Percentiles rank a stretch among this genome's conserved stretches.
These are phyloP conservation scores for Wickerhamomyces bovis DNA, from an alignment of 805 yeast species.

Conservation along the genomic window DNA sequence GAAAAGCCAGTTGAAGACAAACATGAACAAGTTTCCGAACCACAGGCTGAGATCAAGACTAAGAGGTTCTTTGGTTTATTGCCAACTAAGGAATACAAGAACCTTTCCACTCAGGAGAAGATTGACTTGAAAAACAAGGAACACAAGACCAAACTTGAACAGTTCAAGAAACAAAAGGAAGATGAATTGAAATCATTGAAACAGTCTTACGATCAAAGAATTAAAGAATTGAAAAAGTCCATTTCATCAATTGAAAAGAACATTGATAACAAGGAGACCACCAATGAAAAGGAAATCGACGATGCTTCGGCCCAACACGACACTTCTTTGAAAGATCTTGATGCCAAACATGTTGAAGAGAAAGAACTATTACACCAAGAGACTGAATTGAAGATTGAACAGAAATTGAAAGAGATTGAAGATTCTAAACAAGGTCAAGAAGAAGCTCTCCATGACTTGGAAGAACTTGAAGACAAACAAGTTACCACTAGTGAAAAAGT, in stretches of 20 bases:
- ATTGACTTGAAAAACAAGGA: constrained; percentile 12
- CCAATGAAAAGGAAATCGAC: constrained; percentile 11
- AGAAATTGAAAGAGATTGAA: constrained; percentile 18
- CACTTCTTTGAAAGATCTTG: constrained; percentile 13
- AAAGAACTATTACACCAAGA: constrained; percentile 17
- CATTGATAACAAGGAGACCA: constrained; percentile 10
- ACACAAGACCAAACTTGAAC: constrained; percentile 12
- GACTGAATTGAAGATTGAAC: constrained; percentile 16
- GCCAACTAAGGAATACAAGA: constrained; percentile 6
- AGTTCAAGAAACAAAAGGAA: constrained; percentile 14
- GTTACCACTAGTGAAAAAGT: constrained; percentile 20
- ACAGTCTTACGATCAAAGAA: constrained; percentile 16
- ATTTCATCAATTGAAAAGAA: constrained; percentile 18
- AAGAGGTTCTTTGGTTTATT: constrained; percentile 10
- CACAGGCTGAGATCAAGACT: neutral
- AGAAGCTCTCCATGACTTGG: constrained; percentile 15
- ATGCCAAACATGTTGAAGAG: constrained; percentile 19
- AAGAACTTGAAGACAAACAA: constrained; percentile 20
- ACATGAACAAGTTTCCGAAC: neutral
- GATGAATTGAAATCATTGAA: constrained; percentile 16
- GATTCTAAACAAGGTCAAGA: constrained; percentile 17
- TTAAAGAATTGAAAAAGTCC: constrained; percentile 17
- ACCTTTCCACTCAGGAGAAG: constrained; percentile 10
- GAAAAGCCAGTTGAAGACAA: neutral
- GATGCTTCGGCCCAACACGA: constrained; percentile 14